Base-by-base conservation (phyloP, 1,139 yeast species). In the Suhomyces chickasaworum region DNA sequence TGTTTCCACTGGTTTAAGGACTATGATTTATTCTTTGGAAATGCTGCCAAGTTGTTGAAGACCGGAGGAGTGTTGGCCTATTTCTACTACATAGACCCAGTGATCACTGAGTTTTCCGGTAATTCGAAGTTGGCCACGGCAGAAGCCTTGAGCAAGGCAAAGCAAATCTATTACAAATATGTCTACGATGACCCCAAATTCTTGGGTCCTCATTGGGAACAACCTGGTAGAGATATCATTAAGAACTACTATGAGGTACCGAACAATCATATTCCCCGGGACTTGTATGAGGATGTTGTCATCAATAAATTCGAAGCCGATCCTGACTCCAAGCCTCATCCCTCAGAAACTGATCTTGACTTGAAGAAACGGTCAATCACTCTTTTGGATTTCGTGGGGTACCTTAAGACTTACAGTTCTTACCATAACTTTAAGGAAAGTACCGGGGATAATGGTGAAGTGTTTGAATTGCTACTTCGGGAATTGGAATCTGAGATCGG, bases 1-100 rank as follows among this genome's bases (percentile, higher is more conserved):
- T 73, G 78, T 49, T 62, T 74, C 37, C 80, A 75, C 51, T 75
- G 80, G 80, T 70, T 73, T 45, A 54, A 65, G 40, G 75, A 73
- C 49, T 69, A 63, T 53, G 63, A 61, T 13, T 38, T 52, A 6
- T 71, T 73, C 47, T 74, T 73, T 52, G 47, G 49, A 7, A 59
- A 59, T 22, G 54, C 63, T 16, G 63, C 66, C 20, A 50, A 61
- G 34, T 61, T 72, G 39, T 60, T 74, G 48, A 65, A 61, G 21
- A 62, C 66, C 1, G 71, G 69, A 2, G 80, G 78, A 0, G 61
- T 64, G 1, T 64, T 75, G 53, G 77, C 77, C 1, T 75, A 73
- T 50, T 75, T 75, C 70, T 73, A 56, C 52, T 75, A 75, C 45
- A 65, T 67, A 27, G 80, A 74, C 47, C 78, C 78, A 0, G 53